Conservation (phyloP, 352 stramenopile genomes). For the Pythium angustatum region DNA sequence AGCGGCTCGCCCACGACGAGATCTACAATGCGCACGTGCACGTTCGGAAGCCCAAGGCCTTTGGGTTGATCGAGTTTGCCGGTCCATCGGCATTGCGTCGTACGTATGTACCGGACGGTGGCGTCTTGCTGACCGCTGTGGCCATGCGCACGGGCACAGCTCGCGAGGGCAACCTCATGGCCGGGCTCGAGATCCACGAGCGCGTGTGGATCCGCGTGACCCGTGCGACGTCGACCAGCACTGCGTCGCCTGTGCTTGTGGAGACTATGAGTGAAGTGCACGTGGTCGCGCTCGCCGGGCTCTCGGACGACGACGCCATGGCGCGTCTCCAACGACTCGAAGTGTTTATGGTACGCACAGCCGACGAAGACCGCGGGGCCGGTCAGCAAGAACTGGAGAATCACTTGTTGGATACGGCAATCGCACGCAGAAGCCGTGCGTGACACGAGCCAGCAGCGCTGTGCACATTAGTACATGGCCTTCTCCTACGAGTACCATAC, state of each 20-base stretch:
- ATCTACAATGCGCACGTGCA: not conserved
- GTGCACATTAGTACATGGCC: no score
- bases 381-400: not conserved
- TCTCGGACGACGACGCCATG: not conserved
- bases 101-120: not conserved
- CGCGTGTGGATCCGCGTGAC: not conserved
- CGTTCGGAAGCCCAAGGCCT: not conserved
- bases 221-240: not conserved
- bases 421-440: no score
- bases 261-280: not conserved
- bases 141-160: not conserved
- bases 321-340: not conserved
- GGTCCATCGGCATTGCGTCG: not conserved
- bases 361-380: not conserved
- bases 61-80: not conserved
- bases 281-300: not conserved
- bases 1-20: not conserved
- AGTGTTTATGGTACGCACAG: not conserved
- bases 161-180: not conserved
- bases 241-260: not conserved
- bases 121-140: not conserved
- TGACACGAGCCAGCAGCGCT: no score
- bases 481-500: no score
- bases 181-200: conserved; percentile 4
- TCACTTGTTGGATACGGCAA: not conserved